phyloP scores from a whole-genome alignment of 164 flowering plant genomes.

The Chimonanthus praecox region DNA sequence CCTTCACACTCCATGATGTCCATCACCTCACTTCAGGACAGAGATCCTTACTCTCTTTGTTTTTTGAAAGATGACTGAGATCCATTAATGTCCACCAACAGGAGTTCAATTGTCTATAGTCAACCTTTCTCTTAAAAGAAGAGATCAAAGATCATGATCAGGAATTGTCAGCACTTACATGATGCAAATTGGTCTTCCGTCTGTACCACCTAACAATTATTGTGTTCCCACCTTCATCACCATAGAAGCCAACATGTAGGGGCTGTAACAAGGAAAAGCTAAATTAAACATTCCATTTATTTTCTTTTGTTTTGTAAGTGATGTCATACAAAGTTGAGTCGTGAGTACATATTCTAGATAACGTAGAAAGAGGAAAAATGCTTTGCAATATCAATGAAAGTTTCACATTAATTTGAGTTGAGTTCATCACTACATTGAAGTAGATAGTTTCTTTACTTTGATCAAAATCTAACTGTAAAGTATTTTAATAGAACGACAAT shows the following conservation, averaged over 20 bases:
- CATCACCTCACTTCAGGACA: too few species aligned
- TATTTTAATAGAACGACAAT: too few species aligned
- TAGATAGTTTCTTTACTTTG: too few species aligned
- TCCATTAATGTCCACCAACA: background rate
- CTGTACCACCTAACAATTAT: slow-evolving; percentile 75
- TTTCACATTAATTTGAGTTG: background rate
- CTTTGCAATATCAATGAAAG: background rate
- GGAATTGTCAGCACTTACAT: slow-evolving; percentile 41
- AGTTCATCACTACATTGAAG: too few species aligned
- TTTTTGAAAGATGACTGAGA: too few species aligned
- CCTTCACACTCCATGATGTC: too few species aligned
- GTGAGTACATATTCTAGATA: background rate
- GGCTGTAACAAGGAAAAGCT: slow-evolving; percentile 52
- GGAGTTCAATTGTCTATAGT: background rate
- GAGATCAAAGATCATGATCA: background rate
- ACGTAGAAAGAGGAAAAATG: background rate
- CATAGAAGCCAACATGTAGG: slow-evolving; percentile 81
- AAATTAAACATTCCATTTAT: background rate
- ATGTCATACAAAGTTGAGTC: background rate
- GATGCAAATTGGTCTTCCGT: slow-evolving; percentile 85
- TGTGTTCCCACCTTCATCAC: slow-evolving; percentile 88
- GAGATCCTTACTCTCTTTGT: too few species aligned
- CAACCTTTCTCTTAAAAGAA: background rate
- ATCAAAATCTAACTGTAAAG: too few species aligned
- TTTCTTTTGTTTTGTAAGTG: background rate